Evolutionary conservation across 495 filamentous ascomycete species (phyloP).

Genomic region (Aspergillus sclerotiicarbonarius): DNA sequence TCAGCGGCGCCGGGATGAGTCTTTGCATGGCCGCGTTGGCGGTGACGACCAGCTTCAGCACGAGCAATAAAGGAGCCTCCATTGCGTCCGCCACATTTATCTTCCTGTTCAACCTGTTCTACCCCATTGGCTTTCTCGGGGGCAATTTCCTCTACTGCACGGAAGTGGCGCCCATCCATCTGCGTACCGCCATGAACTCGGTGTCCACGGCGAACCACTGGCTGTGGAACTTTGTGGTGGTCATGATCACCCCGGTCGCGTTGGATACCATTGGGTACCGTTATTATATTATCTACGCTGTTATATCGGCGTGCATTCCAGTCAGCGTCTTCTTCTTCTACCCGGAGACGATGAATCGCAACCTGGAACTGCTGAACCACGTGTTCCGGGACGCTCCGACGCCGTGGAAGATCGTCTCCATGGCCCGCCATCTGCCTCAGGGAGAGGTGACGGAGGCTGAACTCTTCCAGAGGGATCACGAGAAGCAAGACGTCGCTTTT

Average conservation of each 20-base stretch:
- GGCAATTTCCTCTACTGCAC: slow-evolving; percentile 58
- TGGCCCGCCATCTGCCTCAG: slow-evolving; percentile 30
- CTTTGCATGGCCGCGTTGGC: slow-evolving; percentile 49
- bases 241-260: slow-evolving; percentile 51
- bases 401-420: slow-evolving; percentile 32
- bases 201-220: slow-evolving; percentile 43
- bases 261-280: slow-evolving; percentile 20
- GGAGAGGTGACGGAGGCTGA: slow-evolving; percentile 19
- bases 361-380: slow-evolving; percentile 63
- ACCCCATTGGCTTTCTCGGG: slow-evolving; percentile 57
- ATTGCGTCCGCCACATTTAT: slow-evolving; percentile 53
- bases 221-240: slow-evolving; percentile 55
- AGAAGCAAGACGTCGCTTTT: neutral
- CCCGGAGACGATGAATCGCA: slow-evolving; percentile 64
- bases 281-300: slow-evolving; percentile 38
- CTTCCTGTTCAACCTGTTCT: slow-evolving; percentile 61
- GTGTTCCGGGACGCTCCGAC: slow-evolving; percentile 59
- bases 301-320: slow-evolving; percentile 35
- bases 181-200: slow-evolving; percentile 53
- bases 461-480: neutral
- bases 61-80: slow-evolving; percentile 29
- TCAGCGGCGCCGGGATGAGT: slow-evolving; percentile 49
- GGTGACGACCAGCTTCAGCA: slow-evolving; percentile 36
- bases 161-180: slow-evolving; percentile 52
- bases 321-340: slow-evolving; percentile 62